Evolutionary conservation across 371 early-diverging fungal genomes (phyloP), one percentile per base, ranked within the genome.

Genomic region (Mortierella sp.): DNA sequence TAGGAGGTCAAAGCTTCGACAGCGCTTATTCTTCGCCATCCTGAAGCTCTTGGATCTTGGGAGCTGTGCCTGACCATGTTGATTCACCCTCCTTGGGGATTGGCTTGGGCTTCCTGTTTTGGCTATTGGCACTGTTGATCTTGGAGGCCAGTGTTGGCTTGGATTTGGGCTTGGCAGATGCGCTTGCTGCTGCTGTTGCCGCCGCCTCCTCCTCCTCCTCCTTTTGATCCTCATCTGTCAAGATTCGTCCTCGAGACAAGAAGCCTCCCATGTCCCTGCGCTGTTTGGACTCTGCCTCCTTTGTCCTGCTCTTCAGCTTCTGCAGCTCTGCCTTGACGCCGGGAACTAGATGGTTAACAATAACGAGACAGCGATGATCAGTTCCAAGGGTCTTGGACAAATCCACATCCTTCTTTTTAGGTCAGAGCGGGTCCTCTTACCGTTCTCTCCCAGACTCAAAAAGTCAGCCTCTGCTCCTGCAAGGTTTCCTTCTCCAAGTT

Each of bases 401-500:
- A 9, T 40, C 16, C 5, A 21, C 1, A 0, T 27, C 28, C 3
- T 39, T 17, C 31, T 21, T 19, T 37, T n/a, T 14, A 16, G 13
- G 19, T 10, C 4, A 5, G 28, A 21, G 45, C 19, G 19, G 10
- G 19, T 6, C 45, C 45, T 29, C 27, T 46, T 68, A 76, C 76
- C 76, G 28, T 65, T 71, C 29, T 63, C 65, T 16, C 64, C 69
- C 51, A 80, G 58, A 47, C 63, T 57, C 16, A 41, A 45, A 45
- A 82, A 58, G 54, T 82, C 80, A 21, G 71, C 60, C 34, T 76
- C 66, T 9, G 82, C 82, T 19, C 72, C 67, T 6, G 71, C 72
- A 22, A 79, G 47, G 50, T 82, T 80, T 4, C 79, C 80, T 9
- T 79, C 78, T 8, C 28, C 49, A n/a, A 80, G 61, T 39, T 80